These are phyloP conservation scores for Saururus chinensis DNA, from an alignment of 164 flowering plant species.

Conservation along the genomic window DNA sequence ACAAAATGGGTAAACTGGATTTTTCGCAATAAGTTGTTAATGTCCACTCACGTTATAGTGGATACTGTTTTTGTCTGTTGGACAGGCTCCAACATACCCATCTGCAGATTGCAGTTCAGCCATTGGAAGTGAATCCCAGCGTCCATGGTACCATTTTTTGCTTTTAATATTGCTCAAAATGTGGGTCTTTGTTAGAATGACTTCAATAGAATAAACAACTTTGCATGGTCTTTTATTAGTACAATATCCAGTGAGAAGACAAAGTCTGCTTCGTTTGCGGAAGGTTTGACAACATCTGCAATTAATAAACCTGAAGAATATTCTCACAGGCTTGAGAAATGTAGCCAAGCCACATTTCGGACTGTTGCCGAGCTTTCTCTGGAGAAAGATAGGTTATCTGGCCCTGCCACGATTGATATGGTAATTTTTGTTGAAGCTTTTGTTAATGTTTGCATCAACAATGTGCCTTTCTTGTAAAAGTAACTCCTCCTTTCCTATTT, in stretches of 20 bases:
- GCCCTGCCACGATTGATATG: slow-evolving; percentile 44
- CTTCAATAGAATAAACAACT: slow-evolving; percentile 4
- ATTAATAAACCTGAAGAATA: slow-evolving; percentile 20
- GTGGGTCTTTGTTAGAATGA: not conserved
- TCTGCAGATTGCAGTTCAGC: slow-evolving; percentile 21
- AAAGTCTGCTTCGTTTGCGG: slow-evolving; percentile 16
- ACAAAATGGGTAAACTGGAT: not conserved
- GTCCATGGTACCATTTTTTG: slow-evolving; percentile 27
- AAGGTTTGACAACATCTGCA: slow-evolving; percentile 16
- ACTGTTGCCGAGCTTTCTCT: slow-evolving; percentile 62
- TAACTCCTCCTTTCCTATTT: not conserved
- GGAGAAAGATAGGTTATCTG: slow-evolving; percentile 30
- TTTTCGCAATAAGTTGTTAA: not conserved
- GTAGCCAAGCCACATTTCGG: slow-evolving; percentile 45
- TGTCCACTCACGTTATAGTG: not conserved
- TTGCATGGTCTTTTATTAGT: not conserved
- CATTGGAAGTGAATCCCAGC: slow-evolving; percentile 21
- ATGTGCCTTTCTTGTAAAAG: not conserved
- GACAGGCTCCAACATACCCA: slow-evolving; percentile 23
- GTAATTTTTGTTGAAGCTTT: slow-evolving; percentile 24
- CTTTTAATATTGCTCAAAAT: not conserved
- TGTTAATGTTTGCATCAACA: not conserved
- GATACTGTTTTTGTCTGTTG: slow-evolving; percentile 10
- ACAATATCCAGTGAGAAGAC: slow-evolving; percentile 2
- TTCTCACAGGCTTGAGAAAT: slow-evolving; percentile 27